Conservation (phyloP, 805 yeast species). For the Teunomyces funiuensis region DNA sequence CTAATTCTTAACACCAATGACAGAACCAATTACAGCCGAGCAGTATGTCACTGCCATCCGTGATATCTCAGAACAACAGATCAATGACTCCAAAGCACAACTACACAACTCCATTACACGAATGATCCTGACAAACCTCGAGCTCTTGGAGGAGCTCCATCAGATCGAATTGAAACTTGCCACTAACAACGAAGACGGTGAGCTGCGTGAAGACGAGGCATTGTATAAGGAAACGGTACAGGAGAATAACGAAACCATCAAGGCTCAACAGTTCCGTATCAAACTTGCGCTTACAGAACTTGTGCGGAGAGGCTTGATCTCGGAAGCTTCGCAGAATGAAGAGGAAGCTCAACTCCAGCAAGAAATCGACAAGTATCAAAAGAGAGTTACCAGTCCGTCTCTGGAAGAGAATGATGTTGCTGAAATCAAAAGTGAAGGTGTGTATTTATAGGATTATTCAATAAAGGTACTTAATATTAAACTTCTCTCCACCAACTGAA, state of each 20-base stretch:
- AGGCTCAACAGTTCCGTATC: not conserved
- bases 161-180: not conserved
- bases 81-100: not conserved
- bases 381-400: not conserved
- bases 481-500: too few relatives aligned
- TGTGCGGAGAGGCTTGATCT: conserved; percentile 3
- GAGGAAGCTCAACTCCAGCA: not conserved
- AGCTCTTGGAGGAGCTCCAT: not conserved
- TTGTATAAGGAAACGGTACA: not conserved
- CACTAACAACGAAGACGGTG: not conserved
- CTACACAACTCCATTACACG: conserved; percentile 2
- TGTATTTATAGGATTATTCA: too few relatives aligned
- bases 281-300: not conserved
- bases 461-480: too few relatives aligned
- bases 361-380: not conserved
- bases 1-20: not conserved
- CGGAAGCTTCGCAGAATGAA: not conserved
- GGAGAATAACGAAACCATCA: not conserved
- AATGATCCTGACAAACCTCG: conserved; percentile 3
- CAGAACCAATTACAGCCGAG: conserved; percentile 1
- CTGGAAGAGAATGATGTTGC: not conserved
- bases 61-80: not conserved
- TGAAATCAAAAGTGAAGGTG: not conserved
- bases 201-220: not conserved
- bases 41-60: not conserved